Evolutionary conservation across 331 rosid genomes (phyloP).

Genomic region (Erythrophleum ivorense): DNA sequence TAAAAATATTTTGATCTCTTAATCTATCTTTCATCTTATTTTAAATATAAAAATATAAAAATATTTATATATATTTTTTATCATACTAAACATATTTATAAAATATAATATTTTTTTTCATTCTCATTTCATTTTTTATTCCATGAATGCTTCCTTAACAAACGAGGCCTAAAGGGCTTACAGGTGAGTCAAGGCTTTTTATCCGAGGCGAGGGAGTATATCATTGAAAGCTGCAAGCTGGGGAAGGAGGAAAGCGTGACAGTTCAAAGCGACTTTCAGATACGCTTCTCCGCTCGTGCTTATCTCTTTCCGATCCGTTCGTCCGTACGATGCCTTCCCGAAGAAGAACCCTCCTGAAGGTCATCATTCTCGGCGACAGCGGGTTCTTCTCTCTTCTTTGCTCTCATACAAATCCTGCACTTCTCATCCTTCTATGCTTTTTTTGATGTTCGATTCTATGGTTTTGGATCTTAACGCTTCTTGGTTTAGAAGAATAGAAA

Average conservation of each 20-base stretch:
- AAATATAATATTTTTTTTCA: no score
- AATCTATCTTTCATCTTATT: no score
- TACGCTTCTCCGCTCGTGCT: neutral
- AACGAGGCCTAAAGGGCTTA: no score
- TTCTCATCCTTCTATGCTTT: neutral
- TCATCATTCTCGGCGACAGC: constrained; percentile 99
- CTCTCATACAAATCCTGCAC: neutral
- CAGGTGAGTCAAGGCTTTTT: neutral
- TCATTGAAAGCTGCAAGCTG: neutral
- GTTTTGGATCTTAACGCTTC: constrained; percentile 48
- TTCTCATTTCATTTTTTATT: no score
- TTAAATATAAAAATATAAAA: no score
- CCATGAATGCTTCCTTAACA: no score
- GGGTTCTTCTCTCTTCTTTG: constrained; percentile 54
- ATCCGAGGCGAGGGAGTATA: neutral
- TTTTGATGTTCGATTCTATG: constrained; percentile 21
- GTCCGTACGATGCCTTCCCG: constrained; percentile 84
- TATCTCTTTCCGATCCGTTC: constrained; percentile 31
- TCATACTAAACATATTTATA: no score
- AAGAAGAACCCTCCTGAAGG: constrained; percentile 94
- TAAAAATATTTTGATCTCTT: no score
- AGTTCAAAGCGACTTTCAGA: constrained; percentile 16
- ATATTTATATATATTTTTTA: no score
- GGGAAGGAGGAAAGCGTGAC: neutral
- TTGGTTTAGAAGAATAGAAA: neutral